These are phyloP conservation scores for Naganishia randhawae DNA, from an alignment of 768 basidiomycete species.

Conservation along the genomic window DNA sequence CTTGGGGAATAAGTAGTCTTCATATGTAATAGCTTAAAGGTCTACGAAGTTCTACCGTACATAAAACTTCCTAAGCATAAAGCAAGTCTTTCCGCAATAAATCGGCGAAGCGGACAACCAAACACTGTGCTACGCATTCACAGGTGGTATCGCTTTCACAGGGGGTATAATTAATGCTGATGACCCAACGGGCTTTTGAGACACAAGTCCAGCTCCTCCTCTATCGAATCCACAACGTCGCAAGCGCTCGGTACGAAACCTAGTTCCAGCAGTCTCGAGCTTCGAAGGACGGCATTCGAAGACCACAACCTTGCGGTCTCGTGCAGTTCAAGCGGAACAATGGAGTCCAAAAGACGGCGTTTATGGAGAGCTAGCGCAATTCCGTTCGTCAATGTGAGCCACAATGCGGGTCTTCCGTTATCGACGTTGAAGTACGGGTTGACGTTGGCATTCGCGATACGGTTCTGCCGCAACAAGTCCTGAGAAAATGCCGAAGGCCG, in stretches of 20 bases:
- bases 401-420: neutral
- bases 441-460: neutral
- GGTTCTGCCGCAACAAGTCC: neutral
- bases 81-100: too few relatives aligned
- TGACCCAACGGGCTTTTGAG: too few relatives aligned
- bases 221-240: neutral
- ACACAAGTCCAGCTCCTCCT: too few relatives aligned
- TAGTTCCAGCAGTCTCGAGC: slow-evolving; percentile 1
- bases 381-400: neutral
- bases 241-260: neutral
- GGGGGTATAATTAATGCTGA: too few relatives aligned
- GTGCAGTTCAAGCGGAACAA: neutral
- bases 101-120: too few relatives aligned
- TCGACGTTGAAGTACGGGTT: slow-evolving; percentile 6
- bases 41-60: too few relatives aligned
- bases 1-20: too few relatives aligned
- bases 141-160: too few relatives aligned
- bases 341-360: neutral
- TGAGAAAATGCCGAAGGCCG: neutral
- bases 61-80: too few relatives aligned
- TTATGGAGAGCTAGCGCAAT: neutral
- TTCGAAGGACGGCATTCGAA: neutral
- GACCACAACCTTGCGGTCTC: slow-evolving; percentile 2
- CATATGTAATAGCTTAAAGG: too few relatives aligned
- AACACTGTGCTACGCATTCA: too few relatives aligned